Evolutionary conservation across 371 early-diverging fungal genomes (phyloP), one percentile per base, ranked within the genome.

Genomic region (Basidiobolus meristosporus): DNA sequence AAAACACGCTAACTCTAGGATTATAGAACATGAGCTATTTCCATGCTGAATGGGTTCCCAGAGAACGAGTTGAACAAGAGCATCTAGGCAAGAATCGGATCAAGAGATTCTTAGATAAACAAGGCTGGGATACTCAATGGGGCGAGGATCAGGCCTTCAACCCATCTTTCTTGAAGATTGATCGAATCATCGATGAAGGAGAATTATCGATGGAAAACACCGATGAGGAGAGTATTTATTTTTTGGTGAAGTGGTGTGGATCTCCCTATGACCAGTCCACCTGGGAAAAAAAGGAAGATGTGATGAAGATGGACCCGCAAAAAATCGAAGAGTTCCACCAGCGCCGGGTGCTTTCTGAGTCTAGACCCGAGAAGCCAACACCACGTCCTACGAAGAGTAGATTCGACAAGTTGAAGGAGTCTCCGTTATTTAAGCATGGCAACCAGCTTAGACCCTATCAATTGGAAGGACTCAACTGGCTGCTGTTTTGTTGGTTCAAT

Each of bases 191-290:
- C 50, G 85, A 89, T 50, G 86, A 82, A 48, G 85, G 85, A 36
- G 84, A 88, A 38, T 44, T 73, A 26, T 46, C 54, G 7, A 66
- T 73, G 41, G 58, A 63, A 9, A 44, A 47, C 1, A 62, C 62
- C 1, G 72, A 65, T 1, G 66, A 70, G 20, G 64, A 56, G 29
- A 67, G 58, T 31, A 51, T 82, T 5, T 78, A 63, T 40, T 89
- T 73, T 51, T 59, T 97, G 32, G 80, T 87, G 23, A 97, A 93
- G 50, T 97, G 98, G 98, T 69, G 68, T 39, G 70, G 73, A 28
- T 66, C 70, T n/a, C 72, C 84, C 12, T 90, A 92, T 52, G 92
- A 91, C 48, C 50, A 60, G 1, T 59, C 73, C 22, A 92, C 98
- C 0, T 91, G 91, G 88, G 98, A 93, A 54, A 56, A 61, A 5